phyloP scores from a whole-genome alignment of 2,329 filamentous ascomycete species.

The Trichoderma breve region DNA sequence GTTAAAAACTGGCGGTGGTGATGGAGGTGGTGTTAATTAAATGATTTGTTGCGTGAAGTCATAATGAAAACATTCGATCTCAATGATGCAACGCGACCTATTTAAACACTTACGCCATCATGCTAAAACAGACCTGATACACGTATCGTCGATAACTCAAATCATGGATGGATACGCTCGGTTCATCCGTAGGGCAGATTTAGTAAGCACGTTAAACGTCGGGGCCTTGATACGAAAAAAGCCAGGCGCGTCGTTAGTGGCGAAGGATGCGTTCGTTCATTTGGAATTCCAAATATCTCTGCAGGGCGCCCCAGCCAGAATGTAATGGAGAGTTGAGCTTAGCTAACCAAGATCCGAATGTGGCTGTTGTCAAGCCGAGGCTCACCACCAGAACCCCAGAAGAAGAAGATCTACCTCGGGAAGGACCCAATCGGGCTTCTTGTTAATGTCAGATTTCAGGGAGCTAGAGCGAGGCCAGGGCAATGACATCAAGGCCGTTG shows the following conservation, averaged over 20 bases:
- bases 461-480: not conserved
- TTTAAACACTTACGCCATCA: not conserved
- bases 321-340: not conserved
- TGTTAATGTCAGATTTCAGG: not conserved
- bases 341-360: not conserved
- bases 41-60: not conserved
- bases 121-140: not conserved
- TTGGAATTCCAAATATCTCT: not conserved
- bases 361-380: not conserved
- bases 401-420: not conserved
- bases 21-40: not conserved
- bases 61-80: not conserved
- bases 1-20: not conserved
- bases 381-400: not conserved
- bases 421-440: not conserved
- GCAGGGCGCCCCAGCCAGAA: not conserved
- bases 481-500: not conserved
- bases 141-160: not conserved
- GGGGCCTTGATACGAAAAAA: not conserved
- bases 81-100: not conserved
- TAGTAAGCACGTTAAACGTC: not conserved
- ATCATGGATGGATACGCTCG: not conserved
- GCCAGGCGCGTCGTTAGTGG: not conserved
- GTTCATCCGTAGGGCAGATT: not conserved
- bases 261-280: not conserved